Evolutionary conservation across 1,284 basidiomycete genomes (phyloP).

Genomic region (Fomitopsis palustris): DNA sequence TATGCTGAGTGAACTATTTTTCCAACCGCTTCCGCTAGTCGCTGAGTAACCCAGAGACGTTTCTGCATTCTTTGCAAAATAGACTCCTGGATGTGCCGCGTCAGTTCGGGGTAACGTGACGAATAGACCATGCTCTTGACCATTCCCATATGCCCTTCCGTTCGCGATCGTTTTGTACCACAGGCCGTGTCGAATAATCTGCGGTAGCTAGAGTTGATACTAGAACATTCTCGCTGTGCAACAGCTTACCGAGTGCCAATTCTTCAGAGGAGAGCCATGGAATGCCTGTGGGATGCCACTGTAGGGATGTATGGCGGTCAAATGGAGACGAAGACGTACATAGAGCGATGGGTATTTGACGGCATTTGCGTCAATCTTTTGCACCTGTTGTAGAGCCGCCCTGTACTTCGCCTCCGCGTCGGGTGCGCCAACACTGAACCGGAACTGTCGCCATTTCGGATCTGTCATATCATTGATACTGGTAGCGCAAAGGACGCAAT

Average conservation of each 20-base stretch:
- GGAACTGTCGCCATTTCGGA: slow-evolving; percentile 50
- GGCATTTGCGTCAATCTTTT: slow-evolving; percentile 35
- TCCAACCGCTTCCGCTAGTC: slow-evolving; percentile 37
- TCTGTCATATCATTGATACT: too few relatives aligned
- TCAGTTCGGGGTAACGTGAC: not conserved
- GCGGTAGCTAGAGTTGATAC: not conserved
- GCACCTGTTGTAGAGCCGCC: slow-evolving; percentile 36
- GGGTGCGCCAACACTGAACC: slow-evolving; percentile 62
- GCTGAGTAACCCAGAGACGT: slow-evolving; percentile 41
- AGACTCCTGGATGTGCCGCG: slow-evolving; percentile 42
- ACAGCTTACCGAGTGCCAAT: slow-evolving; percentile 60
- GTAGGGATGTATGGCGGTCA: not conserved
- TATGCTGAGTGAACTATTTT: slow-evolving; percentile 41
- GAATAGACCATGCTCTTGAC: slow-evolving; percentile 25
- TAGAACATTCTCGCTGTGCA: not conserved
- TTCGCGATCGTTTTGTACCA: slow-evolving; percentile 50
- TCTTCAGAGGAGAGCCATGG: slow-evolving; percentile 55
- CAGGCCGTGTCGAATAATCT: slow-evolving; percentile 65
- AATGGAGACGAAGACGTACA: slow-evolving; percentile 29
- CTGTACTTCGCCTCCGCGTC: slow-evolving; percentile 63
- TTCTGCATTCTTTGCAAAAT: slow-evolving; percentile 53
- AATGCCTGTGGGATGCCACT: slow-evolving; percentile 41
- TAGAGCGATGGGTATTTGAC: slow-evolving; percentile 50
- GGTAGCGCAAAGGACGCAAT: too few relatives aligned
- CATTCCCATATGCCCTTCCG: slow-evolving; percentile 57